phyloP scores from a whole-genome alignment of 75 land plant genomes.

The Cryptomeria japonica region DNA sequence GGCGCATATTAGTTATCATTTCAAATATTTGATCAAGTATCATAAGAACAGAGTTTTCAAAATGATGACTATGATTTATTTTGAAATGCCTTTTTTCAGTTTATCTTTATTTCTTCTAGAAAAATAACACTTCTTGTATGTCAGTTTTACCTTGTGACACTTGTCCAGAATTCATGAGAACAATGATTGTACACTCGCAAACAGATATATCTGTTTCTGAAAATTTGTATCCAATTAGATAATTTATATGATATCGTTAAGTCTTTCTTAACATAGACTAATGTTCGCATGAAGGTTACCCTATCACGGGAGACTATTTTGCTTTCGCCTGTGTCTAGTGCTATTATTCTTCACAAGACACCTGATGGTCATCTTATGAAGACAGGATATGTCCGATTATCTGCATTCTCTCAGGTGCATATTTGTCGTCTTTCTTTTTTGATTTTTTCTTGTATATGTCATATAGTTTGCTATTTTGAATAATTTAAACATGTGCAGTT shows the following conservation, averaged over 20 bases:
- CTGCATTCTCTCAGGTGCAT: constrained; percentile 89
- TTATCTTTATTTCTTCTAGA: neutral
- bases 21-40: neutral
- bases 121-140: neutral
- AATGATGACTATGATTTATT: neutral
- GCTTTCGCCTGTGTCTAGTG: constrained; percentile 77
- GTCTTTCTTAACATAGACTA: neutral
- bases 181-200: neutral
- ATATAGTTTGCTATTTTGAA: neutral
- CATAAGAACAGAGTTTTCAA: neutral
- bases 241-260: neutral
- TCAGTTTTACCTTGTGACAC: neutral
- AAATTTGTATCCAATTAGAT: neutral
- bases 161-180: neutral
- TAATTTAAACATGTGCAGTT: constrained; percentile 1
- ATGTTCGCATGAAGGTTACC: constrained; percentile 49
- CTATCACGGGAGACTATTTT: constrained; percentile 71
- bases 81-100: neutral
- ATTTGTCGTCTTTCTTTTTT: neutral
- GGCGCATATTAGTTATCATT: neutral
- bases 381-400: constrained; percentile 88
- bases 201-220: neutral
- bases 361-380: constrained; percentile 67
- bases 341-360: constrained; percentile 68
- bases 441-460: neutral